Evolutionary conservation across 208 protist species (phyloP), one percentile per base, ranked within the genome.

Genomic region (Naegleria fowleri): DNA sequence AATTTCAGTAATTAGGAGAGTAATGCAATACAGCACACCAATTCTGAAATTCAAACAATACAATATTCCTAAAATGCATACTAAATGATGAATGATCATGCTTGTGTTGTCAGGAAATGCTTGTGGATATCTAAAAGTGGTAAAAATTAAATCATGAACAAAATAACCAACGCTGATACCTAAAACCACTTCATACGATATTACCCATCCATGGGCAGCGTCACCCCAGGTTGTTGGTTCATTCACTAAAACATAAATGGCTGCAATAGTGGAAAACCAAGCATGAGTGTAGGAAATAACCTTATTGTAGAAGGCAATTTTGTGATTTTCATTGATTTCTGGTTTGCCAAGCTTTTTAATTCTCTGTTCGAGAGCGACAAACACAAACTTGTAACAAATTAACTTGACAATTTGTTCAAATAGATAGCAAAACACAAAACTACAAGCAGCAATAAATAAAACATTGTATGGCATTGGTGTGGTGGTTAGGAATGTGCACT

Each of bases 161-260:
- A 87, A 87, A 51, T 87, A 87, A 29, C 83, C 83, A 41, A 87
- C 83, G n/a, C 39, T 51, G 9, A 87, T 87, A 29, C 16, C 83
- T 29, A 87, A 39, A 87, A 87, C 83, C 3, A 41, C 39, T 41
- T 41, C 40, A 87, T 52, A 87, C 0, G 39, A 33, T 22, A 25
- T 29, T 22, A 9, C 7, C 15, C 19, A 87, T 29, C 39, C 83
- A 51, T 51, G 40, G 1, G 16, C 33, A 51, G 40, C 83, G 43
- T 52, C 36, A 40, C 15, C 9, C 83, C 83, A 87, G 3, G 41
- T 51, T 0, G 15, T 25, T 41, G 83, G 36, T 51, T 41, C 36
- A 5, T 51, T 87, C 1, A 87, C 6, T 51, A 87, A 36, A 48
- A 39, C 36, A 41, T 51, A 51, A 87, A 87, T 38, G 4, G 40